Evolutionary conservation across 2,329 filamentous ascomycete species (phyloP).

Genomic region (Hymenoscyphus salicellus): DNA sequence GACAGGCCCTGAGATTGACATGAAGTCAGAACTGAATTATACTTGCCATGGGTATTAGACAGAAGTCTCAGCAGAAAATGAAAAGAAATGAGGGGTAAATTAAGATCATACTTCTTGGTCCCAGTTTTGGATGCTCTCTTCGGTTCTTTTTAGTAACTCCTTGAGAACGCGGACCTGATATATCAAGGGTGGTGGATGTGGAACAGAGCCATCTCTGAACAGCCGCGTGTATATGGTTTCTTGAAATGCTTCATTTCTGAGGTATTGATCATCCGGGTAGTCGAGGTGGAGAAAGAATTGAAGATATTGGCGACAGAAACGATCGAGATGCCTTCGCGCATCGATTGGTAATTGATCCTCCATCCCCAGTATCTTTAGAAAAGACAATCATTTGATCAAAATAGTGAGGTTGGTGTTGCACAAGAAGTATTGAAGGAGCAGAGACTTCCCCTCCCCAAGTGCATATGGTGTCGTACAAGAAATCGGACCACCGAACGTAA

Average conservation of each 20-base stretch:
- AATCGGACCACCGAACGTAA: neutral
- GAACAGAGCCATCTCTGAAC: slow-evolving; percentile 57
- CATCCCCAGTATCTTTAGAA: slow-evolving; percentile 26
- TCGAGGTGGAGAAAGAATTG: slow-evolving; percentile 66
- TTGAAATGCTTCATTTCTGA: slow-evolving; percentile 64
- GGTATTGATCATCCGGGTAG: slow-evolving; percentile 57
- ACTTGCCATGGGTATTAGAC: neutral
- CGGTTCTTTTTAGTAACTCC: slow-evolving; percentile 65
- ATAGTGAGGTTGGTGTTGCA: neutral
- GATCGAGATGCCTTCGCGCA: slow-evolving; percentile 40
- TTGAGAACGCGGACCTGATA: slow-evolving; percentile 76
- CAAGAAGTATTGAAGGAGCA: neutral
- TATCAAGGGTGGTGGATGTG: slow-evolving; percentile 60
- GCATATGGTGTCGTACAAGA: neutral
- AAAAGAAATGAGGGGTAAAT: neutral
- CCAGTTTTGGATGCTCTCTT: slow-evolving; percentile 73
- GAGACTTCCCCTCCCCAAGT: neutral
- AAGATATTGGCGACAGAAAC: slow-evolving; percentile 73
- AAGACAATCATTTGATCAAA: slow-evolving; percentile 9
- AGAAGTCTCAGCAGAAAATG: neutral
- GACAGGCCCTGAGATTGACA: slow-evolving; percentile 66
- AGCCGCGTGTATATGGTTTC: slow-evolving; percentile 62
- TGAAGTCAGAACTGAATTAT: slow-evolving; percentile 25
- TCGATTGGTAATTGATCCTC: slow-evolving; percentile 28
- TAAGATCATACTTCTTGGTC: slow-evolving; percentile 73